A percentile compares a stretch with the other conserved stretches of the same genome.
phyloP scores from a whole-genome alignment of 257 asterid species.

The Schizonepeta tenuifolia region DNA sequence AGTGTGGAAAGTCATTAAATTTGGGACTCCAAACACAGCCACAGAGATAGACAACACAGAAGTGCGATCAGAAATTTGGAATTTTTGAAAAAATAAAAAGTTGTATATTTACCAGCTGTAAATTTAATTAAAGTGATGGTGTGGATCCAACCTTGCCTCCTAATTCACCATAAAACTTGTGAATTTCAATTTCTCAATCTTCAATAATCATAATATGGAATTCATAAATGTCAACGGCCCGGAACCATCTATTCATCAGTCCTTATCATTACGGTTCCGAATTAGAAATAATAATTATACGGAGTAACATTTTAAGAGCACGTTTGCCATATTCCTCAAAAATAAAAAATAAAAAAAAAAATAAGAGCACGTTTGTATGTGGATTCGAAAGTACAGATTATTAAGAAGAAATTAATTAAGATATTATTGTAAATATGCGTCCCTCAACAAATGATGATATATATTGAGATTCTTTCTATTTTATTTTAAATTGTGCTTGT shows the following conservation, averaged over 20 bases:
- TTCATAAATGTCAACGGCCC: neutral
- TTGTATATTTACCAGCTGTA: slow-evolving; percentile 9
- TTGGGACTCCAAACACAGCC: neutral
- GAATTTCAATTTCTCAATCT: neutral
- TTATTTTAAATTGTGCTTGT: no score
- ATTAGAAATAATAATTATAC: neutral
- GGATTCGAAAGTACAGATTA: no score
- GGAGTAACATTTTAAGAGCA: neutral
- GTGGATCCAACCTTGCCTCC: neutral
- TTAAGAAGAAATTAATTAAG: no score
- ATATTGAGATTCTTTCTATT: no score
- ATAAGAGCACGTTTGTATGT: no score
- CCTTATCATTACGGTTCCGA: neutral
- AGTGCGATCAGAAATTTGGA: neutral
- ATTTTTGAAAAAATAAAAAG: neutral
- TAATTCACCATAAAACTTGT: neutral
- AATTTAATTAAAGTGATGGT: neutral
- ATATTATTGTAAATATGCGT: no score
- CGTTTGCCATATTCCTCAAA: no score
- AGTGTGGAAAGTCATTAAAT: slow-evolving; percentile 22
- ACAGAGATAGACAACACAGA: neutral
- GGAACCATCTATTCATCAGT: neutral
- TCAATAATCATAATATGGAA: neutral
- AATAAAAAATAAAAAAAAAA: no score
- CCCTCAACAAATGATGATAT: no score